A percentile compares a stretch with the other conserved stretches of the same genome.
Evolutionary conservation across 352 stramenopile species (phyloP).

Genomic region (Pythium diclinum): DNA sequence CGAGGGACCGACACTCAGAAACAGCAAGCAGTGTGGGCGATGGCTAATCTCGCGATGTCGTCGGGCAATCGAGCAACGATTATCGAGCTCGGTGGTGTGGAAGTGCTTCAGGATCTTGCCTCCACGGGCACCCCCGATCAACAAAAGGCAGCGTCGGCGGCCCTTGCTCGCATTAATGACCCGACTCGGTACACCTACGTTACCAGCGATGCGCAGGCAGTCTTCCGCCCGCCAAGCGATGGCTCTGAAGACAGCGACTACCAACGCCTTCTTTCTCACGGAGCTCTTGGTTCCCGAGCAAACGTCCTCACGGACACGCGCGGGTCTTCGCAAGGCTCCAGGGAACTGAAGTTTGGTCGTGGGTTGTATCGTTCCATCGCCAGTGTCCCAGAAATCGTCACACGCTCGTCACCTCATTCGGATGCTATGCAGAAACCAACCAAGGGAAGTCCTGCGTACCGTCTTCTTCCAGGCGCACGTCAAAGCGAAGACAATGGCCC

Average conservation of each 20-base stretch:
- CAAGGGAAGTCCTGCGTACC: constrained; percentile 9
- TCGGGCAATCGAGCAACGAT: constrained; percentile 9
- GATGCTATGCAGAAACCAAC: background rate
- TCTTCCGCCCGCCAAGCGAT: constrained; percentile 18
- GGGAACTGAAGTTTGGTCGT: constrained; percentile 19
- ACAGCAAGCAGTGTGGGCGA: constrained; percentile 22
- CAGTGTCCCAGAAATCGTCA: constrained; percentile 22
- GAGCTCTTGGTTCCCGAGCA: background rate
- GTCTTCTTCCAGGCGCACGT: constrained; percentile 7
- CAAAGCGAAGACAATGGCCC: constrained; percentile 8
- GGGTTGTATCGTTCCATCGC: constrained; percentile 17
- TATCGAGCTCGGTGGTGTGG: constrained; percentile 16
- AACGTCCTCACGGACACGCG: background rate
- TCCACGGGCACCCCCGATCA: constrained; percentile 10
- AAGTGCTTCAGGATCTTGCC: constrained; percentile 9
- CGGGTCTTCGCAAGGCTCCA: background rate
- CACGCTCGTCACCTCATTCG: background rate
- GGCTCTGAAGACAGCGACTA: constrained; percentile 19
- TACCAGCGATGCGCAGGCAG: constrained; percentile 11
- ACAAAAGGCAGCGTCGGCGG: constrained; percentile 11
- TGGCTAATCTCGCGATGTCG: constrained; percentile 20
- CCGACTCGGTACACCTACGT: background rate
- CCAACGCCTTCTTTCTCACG: background rate
- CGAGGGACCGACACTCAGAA: constrained; percentile 19
- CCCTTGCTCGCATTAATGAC: constrained; percentile 17